Conservation (phyloP, 345 rosid species). For the Hypericum androsaemum region DNA sequence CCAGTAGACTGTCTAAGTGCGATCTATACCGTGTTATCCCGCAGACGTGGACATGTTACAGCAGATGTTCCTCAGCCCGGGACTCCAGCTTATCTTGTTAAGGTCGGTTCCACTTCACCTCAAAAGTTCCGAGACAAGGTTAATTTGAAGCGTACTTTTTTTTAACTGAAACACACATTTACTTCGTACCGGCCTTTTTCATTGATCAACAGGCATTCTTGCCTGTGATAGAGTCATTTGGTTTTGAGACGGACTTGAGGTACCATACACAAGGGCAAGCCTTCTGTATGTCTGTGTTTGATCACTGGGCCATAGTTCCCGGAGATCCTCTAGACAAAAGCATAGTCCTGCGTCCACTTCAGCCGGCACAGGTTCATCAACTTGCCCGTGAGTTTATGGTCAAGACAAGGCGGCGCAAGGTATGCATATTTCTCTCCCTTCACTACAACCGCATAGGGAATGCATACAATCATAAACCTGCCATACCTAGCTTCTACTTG, state of each 20-base stretch:
- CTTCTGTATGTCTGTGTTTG: slow-evolving; percentile 65
- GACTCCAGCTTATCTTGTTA: slow-evolving; percentile 89
- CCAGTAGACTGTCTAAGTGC: slow-evolving; percentile 95
- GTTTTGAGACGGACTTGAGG: slow-evolving; percentile 84
- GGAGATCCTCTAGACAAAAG: slow-evolving; percentile 94
- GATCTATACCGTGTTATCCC: slow-evolving; percentile 82
- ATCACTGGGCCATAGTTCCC: slow-evolving; percentile 90
- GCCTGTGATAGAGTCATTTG: slow-evolving; percentile 84
- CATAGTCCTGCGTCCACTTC: slow-evolving; percentile 75
- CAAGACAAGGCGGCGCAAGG: slow-evolving; percentile 83
- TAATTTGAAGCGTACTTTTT: no score
- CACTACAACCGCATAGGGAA: not conserved
- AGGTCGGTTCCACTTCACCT: slow-evolving; percentile 37
- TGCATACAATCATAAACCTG: no score
- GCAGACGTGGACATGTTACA: slow-evolving; percentile 95
- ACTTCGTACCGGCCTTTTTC: not conserved
- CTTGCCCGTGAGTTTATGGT: slow-evolving; percentile 89
- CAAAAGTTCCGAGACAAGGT: not conserved
- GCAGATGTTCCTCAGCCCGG: slow-evolving; percentile 99
- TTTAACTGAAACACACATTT: no score
- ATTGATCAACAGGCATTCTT: slow-evolving; percentile 57
- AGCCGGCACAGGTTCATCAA: slow-evolving; percentile 84
- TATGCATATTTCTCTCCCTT: slow-evolving; percentile 8
- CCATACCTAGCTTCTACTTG: no score
- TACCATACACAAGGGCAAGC: slow-evolving; percentile 94